A percentile compares a stretch with the other conserved stretches of the same genome.
Evolutionary conservation across 352 stramenopile species (phyloP).

Genomic region (Globisporangium paddicum): DNA sequence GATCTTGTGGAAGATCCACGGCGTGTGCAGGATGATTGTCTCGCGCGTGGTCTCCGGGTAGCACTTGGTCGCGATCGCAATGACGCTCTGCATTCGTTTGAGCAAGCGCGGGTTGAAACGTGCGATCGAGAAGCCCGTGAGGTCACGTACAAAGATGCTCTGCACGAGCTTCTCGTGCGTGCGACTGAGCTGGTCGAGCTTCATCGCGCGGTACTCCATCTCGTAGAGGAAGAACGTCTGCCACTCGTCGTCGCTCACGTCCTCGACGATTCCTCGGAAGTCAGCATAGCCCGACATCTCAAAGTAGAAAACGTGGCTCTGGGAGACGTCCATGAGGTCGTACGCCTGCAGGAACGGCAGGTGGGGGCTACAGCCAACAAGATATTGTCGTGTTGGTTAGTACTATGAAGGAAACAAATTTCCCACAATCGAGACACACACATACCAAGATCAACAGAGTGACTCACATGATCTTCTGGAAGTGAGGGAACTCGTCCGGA

Average conservation of each 20-base stretch:
- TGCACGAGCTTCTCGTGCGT: slow-evolving; percentile 51
- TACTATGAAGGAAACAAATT: background rate
- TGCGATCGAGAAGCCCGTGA: slow-evolving; percentile 60
- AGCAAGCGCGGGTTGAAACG: slow-evolving; percentile 56
- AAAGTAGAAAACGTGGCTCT: slow-evolving; percentile 56
- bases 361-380: slow-evolving; percentile 24
- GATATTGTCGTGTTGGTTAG: background rate
- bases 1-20: slow-evolving; percentile 74
- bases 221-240: slow-evolving; percentile 64
- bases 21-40: slow-evolving; percentile 53
- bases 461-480: slow-evolving; percentile 59
- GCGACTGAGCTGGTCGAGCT: slow-evolving; percentile 60
- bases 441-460: background rate
- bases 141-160: slow-evolving; percentile 55
- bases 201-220: slow-evolving; percentile 66
- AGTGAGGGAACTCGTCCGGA: slow-evolving; percentile 55
- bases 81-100: slow-evolving; percentile 29
- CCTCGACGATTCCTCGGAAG: slow-evolving; percentile 44
- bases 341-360: slow-evolving; percentile 60
- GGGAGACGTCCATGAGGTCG: slow-evolving; percentile 36
- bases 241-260: slow-evolving; percentile 69
- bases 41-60: slow-evolving; percentile 61
- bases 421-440: background rate
- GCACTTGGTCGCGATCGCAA: slow-evolving; percentile 50
- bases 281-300: slow-evolving; percentile 70